Evolutionary conservation across 306 rosid genomes (phyloP).

Genomic region (Ochetophila trinervis): DNA sequence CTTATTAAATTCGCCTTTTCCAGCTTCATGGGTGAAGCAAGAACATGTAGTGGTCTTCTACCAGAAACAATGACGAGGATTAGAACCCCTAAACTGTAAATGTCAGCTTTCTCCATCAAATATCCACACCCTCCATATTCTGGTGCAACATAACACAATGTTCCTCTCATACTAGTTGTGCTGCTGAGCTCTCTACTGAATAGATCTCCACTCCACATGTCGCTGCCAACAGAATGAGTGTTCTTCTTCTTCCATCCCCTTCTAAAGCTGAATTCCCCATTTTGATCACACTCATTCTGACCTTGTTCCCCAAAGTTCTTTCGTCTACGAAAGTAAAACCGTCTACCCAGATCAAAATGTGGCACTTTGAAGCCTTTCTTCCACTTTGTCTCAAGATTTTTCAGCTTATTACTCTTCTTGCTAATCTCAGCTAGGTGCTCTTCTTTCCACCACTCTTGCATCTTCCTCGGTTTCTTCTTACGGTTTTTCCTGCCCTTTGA

Average conservation of each 20-base stretch:
- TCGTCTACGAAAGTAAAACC: constrained; percentile 45
- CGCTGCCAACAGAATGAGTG: constrained; percentile 58
- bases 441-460: constrained; percentile 99
- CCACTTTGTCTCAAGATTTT: constrained; percentile 51
- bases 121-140: constrained; percentile 84
- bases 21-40: constrained; percentile 93
- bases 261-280: constrained; percentile 86
- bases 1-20: constrained; percentile 90
- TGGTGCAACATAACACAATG: constrained; percentile 87
- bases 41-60: constrained; percentile 82
- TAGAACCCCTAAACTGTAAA: constrained; percentile 88
- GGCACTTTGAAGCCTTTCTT: constrained; percentile 70
- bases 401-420: constrained; percentile 59
- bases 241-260: constrained; percentile 81
- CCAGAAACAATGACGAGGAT: constrained; percentile 90
- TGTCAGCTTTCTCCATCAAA: constrained; percentile 87
- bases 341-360: constrained; percentile 67
- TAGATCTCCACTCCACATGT: constrained; percentile 85
- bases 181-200: constrained; percentile 95
- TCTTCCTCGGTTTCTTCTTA: constrained; percentile 71
- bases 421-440: constrained; percentile 82
- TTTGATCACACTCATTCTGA: constrained; percentile 48
- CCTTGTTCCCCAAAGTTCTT: constrained; percentile 41
- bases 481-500: constrained; percentile 45
- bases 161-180: constrained; percentile 97